A percentile compares a stretch with the other conserved stretches of the same genome.
Evolutionary conservation across 257 asterid genomes (phyloP).

Genomic region (Ocimum tenuiflorum): DNA sequence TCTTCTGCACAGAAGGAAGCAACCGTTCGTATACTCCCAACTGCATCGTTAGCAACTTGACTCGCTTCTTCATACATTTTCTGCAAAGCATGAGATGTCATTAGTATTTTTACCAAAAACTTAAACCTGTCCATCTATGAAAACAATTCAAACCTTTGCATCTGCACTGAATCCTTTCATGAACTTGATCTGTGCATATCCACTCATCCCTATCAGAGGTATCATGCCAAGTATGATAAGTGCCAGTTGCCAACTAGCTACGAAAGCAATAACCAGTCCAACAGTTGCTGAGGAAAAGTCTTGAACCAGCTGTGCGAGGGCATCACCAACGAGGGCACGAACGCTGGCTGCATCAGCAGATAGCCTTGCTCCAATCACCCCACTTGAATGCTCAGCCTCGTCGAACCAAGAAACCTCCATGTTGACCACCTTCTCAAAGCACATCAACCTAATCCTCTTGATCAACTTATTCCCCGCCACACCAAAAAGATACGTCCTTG

Average conservation of each 20-base stretch:
- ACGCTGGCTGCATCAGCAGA: conserved; percentile 61
- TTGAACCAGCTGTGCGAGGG: conserved; percentile 47
- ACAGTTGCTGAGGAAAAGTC: conserved; percentile 41
- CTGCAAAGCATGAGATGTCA: conserved; percentile 23
- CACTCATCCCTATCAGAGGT: conserved; percentile 46
- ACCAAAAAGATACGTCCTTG: conserved; percentile 46
- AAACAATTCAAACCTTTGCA: conserved; percentile 35
- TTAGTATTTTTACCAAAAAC: too few species aligned
- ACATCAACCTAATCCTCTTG: conserved; percentile 45
- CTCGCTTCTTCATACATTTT: conserved; percentile 82
- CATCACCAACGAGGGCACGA: conserved; percentile 56
- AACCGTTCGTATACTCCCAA: conserved; percentile 75
- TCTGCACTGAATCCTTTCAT: conserved; percentile 55
- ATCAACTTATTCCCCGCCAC: conserved; percentile 57
- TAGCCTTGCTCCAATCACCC: conserved; percentile 54
- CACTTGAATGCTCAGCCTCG: conserved; percentile 49
- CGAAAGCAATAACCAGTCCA: conserved; percentile 54
- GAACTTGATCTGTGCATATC: conserved; percentile 45
- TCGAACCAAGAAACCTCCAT: conserved; percentile 74
- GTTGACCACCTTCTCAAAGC: conserved; percentile 50
- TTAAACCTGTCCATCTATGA: too few species aligned
- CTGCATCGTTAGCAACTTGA: conserved; percentile 83
- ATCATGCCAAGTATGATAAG: conserved; percentile 47
- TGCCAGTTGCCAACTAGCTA: conserved; percentile 68
- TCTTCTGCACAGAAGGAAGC: conserved; percentile 92